These are phyloP conservation scores for Metschnikowia cerradonensis DNA, from an alignment of 805 yeast genomes.

Conservation along the genomic window DNA sequence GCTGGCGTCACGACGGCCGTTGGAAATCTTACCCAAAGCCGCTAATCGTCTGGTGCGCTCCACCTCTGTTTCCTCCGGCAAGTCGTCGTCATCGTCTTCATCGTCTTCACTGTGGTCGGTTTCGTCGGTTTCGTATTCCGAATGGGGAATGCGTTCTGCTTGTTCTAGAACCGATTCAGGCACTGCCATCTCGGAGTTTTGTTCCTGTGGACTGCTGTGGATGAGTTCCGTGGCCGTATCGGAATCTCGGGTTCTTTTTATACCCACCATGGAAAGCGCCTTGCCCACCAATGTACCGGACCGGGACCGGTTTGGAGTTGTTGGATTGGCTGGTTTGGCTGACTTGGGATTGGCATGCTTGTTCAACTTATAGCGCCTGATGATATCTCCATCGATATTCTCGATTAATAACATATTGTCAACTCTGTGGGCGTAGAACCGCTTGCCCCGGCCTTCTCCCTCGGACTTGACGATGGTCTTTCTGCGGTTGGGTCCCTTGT, in stretches of 20 bases:
- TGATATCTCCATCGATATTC: conserved; percentile 86
- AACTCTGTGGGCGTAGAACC: conserved; percentile 65
- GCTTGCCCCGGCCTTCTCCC: conserved; percentile 29
- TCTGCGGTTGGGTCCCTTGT: conserved; percentile 5
- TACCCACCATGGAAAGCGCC: conserved; percentile 55
- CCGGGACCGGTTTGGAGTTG: conserved; percentile 26
- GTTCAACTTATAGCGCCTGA: conserved; percentile 74
- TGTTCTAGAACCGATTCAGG: no score
- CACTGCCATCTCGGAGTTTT: no score
- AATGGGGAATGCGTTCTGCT: conserved; percentile 2
- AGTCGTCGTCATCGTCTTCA: conserved; percentile 21
- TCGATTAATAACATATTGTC: conserved; percentile 80
- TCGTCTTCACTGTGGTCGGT: background rate
- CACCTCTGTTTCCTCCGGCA: conserved; percentile 53
- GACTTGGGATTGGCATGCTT: conserved; percentile 35
- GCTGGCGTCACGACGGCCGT: conserved; percentile 41
- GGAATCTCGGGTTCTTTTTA: conserved; percentile 26
- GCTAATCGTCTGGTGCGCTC: conserved; percentile 61
- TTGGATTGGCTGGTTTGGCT: background rate
- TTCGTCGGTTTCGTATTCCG: conserved; percentile 12
- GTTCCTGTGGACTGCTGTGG: background rate
- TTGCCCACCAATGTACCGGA: conserved; percentile 40
- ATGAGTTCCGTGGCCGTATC: conserved; percentile 6
- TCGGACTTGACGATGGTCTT: conserved; percentile 28
- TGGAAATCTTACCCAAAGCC: conserved; percentile 46